Base-by-base conservation (phyloP, 2,329 filamentous ascomycete genomes). In the Metarhizium guizhouense region DNA sequence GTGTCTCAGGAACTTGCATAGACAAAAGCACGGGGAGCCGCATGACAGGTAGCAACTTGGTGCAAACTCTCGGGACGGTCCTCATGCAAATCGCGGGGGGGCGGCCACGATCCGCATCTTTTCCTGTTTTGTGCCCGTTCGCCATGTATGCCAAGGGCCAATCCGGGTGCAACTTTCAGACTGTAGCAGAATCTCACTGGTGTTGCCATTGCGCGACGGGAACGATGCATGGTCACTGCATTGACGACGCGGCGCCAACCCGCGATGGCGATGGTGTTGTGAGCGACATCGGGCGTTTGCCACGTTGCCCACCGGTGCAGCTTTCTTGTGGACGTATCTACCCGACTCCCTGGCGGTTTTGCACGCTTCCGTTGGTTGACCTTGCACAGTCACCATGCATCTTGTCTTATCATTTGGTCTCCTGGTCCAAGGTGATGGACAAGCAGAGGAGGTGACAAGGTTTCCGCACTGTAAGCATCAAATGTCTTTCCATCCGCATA, bases 1-100 rank as follows among this genome's bases (percentile, higher is more conserved):
- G 16, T 52, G 54, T 55, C 51, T 54, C 55, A 57, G 56, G 55
- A 40, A 57, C 54, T 52, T 58, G 55, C 54, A 56, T 57, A 50
- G 34, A 48, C 49, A 38, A 50, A 30, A 34, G n/a, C 14, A 32
- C 36, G 47, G 47, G 52, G 52, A 56, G 48, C 56, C 56, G 52
- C 54, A 59, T 54, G 30, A 32, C 25, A 16, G 48, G 29, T n/a
- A 36, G 13, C 47, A 30, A 51, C 29, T 20, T 4, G 7, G 36
- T 48, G n/a, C 48, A 51, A 55, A 52, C 40, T 20, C 29, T 32
- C 10, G 49, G 49, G 30, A 42, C 34, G 7, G 32, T 50, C 49
- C 36, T 38, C 36, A 16, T 55, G 32, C 49, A 20, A 52, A 25
- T 48, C 49, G 18, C 45, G 42, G 30, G 49, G 18, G 18, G 20